phyloP scores from a whole-genome alignment of 106 monocot genomes.

The Dioscorea alata region DNA sequence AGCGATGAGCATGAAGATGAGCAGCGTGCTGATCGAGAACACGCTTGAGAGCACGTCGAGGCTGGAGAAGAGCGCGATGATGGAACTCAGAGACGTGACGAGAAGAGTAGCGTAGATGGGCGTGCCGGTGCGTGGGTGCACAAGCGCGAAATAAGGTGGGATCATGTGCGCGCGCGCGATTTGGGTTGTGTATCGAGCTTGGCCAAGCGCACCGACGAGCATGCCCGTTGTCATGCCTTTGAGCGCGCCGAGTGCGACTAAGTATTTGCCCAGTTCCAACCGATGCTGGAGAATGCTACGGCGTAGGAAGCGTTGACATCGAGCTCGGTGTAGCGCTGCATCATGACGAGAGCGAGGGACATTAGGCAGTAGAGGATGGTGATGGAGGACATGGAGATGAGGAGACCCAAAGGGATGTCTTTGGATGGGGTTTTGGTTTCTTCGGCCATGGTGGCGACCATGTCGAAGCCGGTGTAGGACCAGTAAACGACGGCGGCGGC shows the following conservation, averaged over 20 bases:
- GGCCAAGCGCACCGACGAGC: slow-evolving; percentile 48
- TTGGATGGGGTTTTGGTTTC: slow-evolving; percentile 66
- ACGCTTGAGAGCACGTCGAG: slow-evolving; percentile 48
- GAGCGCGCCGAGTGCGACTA: slow-evolving; percentile 74
- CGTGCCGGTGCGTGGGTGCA: slow-evolving; percentile 51
- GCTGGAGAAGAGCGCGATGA: slow-evolving; percentile 54
- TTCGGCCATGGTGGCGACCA: slow-evolving; percentile 74
- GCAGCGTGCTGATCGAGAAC: slow-evolving; percentile 56
- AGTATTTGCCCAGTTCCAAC: slow-evolving; percentile 80
- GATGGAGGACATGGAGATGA: slow-evolving; percentile 65
- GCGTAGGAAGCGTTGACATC: slow-evolving; percentile 68
- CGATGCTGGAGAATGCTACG: slow-evolving; percentile 52
- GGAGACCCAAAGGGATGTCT: slow-evolving; percentile 77
- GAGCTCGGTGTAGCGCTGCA: slow-evolving; percentile 63
- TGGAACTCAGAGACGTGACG: slow-evolving; percentile 20
- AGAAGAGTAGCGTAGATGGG: slow-evolving; percentile 49
- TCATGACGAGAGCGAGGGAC: slow-evolving; percentile 54
- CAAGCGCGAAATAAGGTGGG: slow-evolving; percentile 49
- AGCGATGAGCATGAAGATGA: slow-evolving; percentile 72
- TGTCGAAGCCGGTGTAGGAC: slow-evolving; percentile 79
- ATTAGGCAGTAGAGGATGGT: slow-evolving; percentile 69
- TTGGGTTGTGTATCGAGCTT: slow-evolving; percentile 59
- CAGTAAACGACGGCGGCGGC: slow-evolving; percentile 69
- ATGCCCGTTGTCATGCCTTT: slow-evolving; percentile 91
- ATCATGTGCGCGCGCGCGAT: slow-evolving; percentile 57